Evolutionary conservation across 139 green algal species (phyloP).

Genomic region (Closterium sp.): DNA sequence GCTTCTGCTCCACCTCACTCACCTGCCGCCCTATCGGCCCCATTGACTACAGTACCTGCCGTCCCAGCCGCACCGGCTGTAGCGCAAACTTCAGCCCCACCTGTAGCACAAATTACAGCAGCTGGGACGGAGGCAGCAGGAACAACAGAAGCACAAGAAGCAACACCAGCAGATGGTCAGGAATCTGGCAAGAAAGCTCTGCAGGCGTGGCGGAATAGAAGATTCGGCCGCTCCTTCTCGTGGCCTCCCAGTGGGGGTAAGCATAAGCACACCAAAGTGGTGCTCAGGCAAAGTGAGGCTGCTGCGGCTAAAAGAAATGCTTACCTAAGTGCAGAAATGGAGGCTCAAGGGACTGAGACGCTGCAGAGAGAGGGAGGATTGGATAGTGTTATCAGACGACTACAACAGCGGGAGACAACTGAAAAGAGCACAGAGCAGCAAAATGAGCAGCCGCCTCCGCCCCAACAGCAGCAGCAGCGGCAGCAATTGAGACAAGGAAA

Average conservation of each 20-base stretch:
- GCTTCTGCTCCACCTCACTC: neutral
- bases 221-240: neutral
- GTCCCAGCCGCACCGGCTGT: neutral
- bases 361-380: neutral
- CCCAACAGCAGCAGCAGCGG: neutral
- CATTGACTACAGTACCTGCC: neutral
- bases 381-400: neutral
- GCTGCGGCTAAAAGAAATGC: neutral
- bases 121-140: neutral
- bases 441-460: no score
- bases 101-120: neutral
- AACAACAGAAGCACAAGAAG: neutral
- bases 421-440: neutral
- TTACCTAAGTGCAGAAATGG: neutral
- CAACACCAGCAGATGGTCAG: neutral
- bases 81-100: neutral
- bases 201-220: neutral
- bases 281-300: neutral
- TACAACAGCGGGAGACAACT: neutral
- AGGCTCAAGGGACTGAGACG: neutral
- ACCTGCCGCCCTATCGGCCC: neutral
- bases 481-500: neutral
- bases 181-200: neutral
- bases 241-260: neutral
- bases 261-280: neutral